Evolutionary conservation across 208 protist species (phyloP).

Genomic region (Strigomonas oncopelti): DNA sequence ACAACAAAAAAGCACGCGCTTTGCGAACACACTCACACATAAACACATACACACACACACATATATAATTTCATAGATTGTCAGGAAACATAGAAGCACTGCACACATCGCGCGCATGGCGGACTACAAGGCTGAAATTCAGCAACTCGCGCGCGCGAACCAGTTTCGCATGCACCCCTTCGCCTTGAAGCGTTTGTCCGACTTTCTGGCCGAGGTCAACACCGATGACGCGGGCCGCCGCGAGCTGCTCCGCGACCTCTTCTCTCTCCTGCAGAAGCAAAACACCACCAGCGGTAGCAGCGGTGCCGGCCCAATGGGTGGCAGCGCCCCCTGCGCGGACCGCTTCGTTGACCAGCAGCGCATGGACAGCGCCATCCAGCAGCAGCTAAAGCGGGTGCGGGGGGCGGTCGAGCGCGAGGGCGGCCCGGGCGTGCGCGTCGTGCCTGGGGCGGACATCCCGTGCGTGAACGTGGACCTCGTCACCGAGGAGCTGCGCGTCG

Average conservation of each 20-base stretch:
- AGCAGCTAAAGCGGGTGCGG: conserved; percentile 42
- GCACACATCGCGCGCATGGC: conserved; percentile 19
- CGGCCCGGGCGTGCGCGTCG: conserved; percentile 28
- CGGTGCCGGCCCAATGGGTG: not conserved
- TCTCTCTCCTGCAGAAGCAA: conserved; percentile 57
- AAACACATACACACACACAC: not conserved
- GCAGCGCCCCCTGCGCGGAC: conserved; percentile 8
- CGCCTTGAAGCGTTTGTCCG: conserved; percentile 59
- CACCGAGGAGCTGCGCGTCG: conserved; percentile 50
- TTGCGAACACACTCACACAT: not conserved
- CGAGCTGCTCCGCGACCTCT: conserved; percentile 62
- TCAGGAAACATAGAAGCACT: not conserved
- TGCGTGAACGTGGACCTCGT: conserved; percentile 62
- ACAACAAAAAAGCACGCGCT: not conserved
- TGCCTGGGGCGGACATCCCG: conserved; percentile 46
- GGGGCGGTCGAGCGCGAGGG: conserved; percentile 29
- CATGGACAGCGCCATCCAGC: conserved; percentile 47
- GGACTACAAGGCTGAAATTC: conserved; percentile 58
- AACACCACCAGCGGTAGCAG: conserved; percentile 9
- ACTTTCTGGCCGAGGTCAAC: conserved; percentile 46
- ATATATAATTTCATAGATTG: not conserved
- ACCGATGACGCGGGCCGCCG: conserved; percentile 35
- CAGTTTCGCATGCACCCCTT: conserved; percentile 76
- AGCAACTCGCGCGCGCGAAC: conserved; percentile 56
- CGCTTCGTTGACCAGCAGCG: conserved; percentile 62